Evolutionary conservation across 2,329 filamentous ascomycete species (phyloP).

Genomic region (Neonectria sp.): DNA sequence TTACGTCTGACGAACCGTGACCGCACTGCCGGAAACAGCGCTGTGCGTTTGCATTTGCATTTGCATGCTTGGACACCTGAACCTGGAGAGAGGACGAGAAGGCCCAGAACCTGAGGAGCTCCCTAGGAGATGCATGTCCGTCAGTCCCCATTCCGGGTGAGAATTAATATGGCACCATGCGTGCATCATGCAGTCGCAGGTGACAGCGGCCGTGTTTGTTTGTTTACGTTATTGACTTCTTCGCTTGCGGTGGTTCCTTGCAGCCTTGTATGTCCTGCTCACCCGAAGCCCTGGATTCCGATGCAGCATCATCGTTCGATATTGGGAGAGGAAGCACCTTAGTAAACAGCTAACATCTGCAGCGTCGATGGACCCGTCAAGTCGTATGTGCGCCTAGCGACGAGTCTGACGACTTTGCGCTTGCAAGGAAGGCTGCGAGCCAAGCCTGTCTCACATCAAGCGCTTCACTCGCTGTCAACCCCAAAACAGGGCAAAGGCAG

Average conservation of each 20-base stretch:
- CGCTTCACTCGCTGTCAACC: not conserved
- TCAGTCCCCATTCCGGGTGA: slow-evolving; percentile 1
- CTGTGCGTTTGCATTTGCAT: slow-evolving; percentile 9
- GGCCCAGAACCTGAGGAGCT: not conserved
- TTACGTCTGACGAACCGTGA: slow-evolving; percentile 29
- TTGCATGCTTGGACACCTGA: slow-evolving; percentile 9
- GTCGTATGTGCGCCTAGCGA: not conserved
- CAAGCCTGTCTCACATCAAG: slow-evolving; percentile 4
- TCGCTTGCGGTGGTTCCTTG: not conserved
- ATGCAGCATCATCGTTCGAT: slow-evolving; percentile 12
- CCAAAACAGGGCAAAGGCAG: slow-evolving; percentile 9
- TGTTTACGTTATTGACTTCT: slow-evolving; percentile 13
- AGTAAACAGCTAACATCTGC: not conserved
- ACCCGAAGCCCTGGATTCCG: not conserved
- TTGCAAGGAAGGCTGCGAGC: not conserved
- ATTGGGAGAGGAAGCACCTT: not conserved
- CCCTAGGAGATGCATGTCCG: slow-evolving; percentile 16
- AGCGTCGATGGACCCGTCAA: not conserved
- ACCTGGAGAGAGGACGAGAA: not conserved
- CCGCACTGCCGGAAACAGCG: slow-evolving; percentile 25
- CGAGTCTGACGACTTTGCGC: not conserved
- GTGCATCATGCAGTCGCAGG: slow-evolving; percentile 13
- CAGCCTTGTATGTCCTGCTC: slow-evolving; percentile 5
- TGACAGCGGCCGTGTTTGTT: slow-evolving; percentile 8
- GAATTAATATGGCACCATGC: slow-evolving; percentile 26